Base-by-base conservation (phyloP, 495 filamentous ascomycete genomes). In the Letharia columbiana region DNA sequence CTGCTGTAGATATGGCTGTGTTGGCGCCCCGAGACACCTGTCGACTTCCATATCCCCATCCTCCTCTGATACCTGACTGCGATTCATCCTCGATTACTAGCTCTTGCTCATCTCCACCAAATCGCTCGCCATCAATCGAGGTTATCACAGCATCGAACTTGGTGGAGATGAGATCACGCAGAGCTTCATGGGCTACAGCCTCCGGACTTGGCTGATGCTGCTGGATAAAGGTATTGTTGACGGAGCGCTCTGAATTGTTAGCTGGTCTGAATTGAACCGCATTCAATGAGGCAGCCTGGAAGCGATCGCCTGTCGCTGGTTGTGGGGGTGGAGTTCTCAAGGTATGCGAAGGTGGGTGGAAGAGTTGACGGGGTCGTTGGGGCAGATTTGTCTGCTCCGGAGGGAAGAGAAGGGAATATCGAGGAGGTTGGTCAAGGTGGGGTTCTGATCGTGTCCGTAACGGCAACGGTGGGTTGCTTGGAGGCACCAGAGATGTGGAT, bases 91-190 rank as follows among this genome's bases (percentile, higher is more conserved):
- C 33, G 62, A 62, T 45, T 50, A 63, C 58, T 65, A 90, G 74
- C 54, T 91, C 87, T 60, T 75, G 79, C 69, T 90, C 88, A 60
- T 84, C 78, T 4, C 85, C 86, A 66, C 74, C 75, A 62, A 86
- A 89, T 18, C 75, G 78, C n/a, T 88, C 87, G 20, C 76, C 78
- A 73, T 93, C 89, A 33, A 91, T 90, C 23, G 81, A 75, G 1
- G 87, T 89, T 58, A 91, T 81, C 28, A 90, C 80, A 40, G 81
- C 70, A 72, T 88, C 79, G 56, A 91, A 76, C 61, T 82, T 84
- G 49, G 75, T 72, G 49, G 80, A 79, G 67, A 90, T 81, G 64
- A 81, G 76, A 63, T 87, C 82, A 66, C 75, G 82, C 59, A 87
- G 73, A 10, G 79, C 81, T 28, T 81, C 80, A 20, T 68, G 47